phyloP scores from a whole-genome alignment of 2,329 filamentous ascomycete species.

The Sporothrix inflata region DNA sequence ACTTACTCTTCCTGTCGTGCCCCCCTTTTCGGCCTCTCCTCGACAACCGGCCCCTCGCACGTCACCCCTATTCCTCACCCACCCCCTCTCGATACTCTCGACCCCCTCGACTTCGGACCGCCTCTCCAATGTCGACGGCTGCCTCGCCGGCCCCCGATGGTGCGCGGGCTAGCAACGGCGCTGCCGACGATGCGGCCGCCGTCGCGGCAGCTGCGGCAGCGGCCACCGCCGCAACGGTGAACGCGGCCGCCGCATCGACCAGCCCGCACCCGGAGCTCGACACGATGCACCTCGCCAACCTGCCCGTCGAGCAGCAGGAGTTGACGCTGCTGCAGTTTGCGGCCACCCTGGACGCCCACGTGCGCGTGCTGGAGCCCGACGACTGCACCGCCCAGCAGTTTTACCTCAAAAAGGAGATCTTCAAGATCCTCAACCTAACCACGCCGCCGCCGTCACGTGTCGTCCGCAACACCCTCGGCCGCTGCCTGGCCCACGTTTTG shows the following conservation, averaged over 20 bases:
- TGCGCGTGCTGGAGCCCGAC: conserved; percentile 72
- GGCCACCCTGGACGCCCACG: conserved; percentile 79
- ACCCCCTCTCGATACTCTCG: background rate
- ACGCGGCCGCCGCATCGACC: conserved; percentile 43
- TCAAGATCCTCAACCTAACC: conserved; percentile 84
- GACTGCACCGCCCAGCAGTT: conserved; percentile 87
- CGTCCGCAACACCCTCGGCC: conserved; percentile 84
- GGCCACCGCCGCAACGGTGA: conserved; percentile 36
- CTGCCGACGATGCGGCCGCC: conserved; percentile 28
- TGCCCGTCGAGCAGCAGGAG: conserved; percentile 94
- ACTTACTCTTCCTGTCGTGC: background rate
- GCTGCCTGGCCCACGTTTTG: conserved; percentile 82
- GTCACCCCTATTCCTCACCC: background rate
- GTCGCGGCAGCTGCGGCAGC: conserved; percentile 39
- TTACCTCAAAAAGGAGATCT: conserved; percentile 89
- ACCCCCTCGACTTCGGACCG: background rate
- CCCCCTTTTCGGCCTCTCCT: conserved; percentile 20
- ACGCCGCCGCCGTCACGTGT: conserved; percentile 84
- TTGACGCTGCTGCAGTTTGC: conserved; percentile 90
- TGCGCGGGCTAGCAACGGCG: conserved; percentile 31
- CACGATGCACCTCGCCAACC: conserved; percentile 81
- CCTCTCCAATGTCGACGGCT: conserved; percentile 33
- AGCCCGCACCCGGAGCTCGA: conserved; percentile 77
- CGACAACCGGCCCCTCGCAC: background rate
- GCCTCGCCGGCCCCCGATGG: conserved; percentile 26